Percentiles rank a stretch among this genome's conserved stretches.
These are phyloP conservation scores for Ophiostoma sp. DNA, from an alignment of 2,329 filamentous ascomycete genomes.

Conservation along the genomic window DNA sequence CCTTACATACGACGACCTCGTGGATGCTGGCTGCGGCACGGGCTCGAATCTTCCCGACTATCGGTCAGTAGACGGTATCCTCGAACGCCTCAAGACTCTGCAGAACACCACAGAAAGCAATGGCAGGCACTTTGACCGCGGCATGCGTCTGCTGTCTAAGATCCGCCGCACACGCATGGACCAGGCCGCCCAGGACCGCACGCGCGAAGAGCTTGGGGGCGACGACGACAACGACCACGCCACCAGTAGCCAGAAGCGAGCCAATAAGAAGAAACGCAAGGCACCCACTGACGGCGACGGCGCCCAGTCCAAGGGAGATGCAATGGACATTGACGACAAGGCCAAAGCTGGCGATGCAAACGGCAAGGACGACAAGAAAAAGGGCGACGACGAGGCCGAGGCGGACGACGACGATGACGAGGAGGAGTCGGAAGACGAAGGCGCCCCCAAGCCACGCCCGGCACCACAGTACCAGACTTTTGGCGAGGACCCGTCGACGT, in stretches of 20 bases:
- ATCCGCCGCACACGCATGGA: conserved; percentile 59
- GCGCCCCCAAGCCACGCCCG: conserved; percentile 56
- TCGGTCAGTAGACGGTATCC: conserved; percentile 58
- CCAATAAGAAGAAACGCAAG: conserved; percentile 75
- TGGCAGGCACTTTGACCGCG: conserved; percentile 62
- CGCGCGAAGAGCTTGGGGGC: conserved; percentile 45
- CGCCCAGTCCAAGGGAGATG: conserved; percentile 48
- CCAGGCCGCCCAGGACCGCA: conserved; percentile 43
- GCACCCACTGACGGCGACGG: conserved; percentile 40
- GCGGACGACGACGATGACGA: conserved; percentile 29
- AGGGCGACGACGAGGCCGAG: not conserved
- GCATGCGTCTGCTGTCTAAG: conserved; percentile 64
- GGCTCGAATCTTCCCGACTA: conserved; percentile 57
- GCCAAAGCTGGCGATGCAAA: conserved; percentile 36
- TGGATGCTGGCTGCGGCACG: conserved; percentile 52
- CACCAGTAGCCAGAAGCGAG: conserved; percentile 42
- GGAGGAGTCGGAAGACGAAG: conserved; percentile 50
- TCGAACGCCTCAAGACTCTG: conserved; percentile 59
- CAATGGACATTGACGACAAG: conserved; percentile 56
- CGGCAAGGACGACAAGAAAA: conserved; percentile 32
- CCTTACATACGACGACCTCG: conserved; percentile 62
- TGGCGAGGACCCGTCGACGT: conserved; percentile 86
- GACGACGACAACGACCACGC: conserved; percentile 42
- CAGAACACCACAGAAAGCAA: conserved; percentile 63
- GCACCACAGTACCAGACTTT: conserved; percentile 80